Evolutionary conservation across 305 asterid genomes (phyloP).

Genomic region (Fraxinus albicans): DNA sequence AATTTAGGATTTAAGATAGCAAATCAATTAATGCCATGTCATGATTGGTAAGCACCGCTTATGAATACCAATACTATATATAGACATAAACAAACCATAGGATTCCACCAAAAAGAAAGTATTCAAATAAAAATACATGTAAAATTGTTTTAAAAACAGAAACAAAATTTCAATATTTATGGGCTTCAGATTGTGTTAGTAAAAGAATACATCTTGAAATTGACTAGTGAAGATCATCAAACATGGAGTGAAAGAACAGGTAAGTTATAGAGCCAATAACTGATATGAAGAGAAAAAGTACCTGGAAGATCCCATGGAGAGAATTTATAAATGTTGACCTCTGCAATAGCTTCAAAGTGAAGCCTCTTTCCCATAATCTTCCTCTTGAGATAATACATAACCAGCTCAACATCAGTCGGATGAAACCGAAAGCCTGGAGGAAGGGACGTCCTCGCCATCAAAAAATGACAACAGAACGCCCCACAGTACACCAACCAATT

Average conservation of each 20-base stretch:
- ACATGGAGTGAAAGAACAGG: neutral
- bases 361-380: conserved; percentile 65
- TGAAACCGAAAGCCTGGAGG: conserved; percentile 94
- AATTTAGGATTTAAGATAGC: neutral
- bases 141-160: neutral
- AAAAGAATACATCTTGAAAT: neutral
- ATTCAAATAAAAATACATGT: neutral
- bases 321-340: conserved; percentile 63
- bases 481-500: conserved; percentile 16
- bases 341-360: conserved; percentile 66
- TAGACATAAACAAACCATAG: neutral
- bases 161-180: neutral
- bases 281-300: conserved; percentile 18
- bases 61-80: neutral
- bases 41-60: neutral
- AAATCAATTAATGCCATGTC: neutral
- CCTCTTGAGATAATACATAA: conserved; percentile 79
- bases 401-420: conserved; percentile 81
- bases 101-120: neutral
- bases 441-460: conserved; percentile 47
- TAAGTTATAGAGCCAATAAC: neutral
- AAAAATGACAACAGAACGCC: conserved; percentile 11
- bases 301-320: conserved; percentile 97
- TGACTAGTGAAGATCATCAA: neutral
- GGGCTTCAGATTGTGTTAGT: neutral